phyloP scores from a whole-genome alignment of 805 yeast genomes.

The Sugiyamaella chiloensis region DNA sequence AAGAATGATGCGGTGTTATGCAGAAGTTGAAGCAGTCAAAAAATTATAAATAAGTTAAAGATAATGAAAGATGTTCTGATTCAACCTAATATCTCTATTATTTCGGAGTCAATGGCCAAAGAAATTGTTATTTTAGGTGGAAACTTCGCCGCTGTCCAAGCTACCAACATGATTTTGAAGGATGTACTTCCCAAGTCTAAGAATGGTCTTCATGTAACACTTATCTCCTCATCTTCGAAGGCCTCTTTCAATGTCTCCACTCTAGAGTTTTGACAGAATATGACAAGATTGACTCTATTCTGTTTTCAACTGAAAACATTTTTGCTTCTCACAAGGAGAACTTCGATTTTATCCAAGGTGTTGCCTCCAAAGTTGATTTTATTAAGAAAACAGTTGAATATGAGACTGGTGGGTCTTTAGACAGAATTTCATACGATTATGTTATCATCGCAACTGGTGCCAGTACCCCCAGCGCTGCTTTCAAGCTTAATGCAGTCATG shows the following conservation, averaged over 20 bases:
- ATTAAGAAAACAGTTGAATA: constrained; percentile 5
- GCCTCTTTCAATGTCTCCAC: constrained; percentile 17
- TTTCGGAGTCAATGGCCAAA: constrained; percentile 4
- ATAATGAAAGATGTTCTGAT: no score
- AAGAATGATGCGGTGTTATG: no score
- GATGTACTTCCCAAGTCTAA: constrained; percentile 7
- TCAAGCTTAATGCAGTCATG: constrained; percentile 14
- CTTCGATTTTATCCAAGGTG: constrained; percentile 17
- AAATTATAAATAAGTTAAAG: no score
- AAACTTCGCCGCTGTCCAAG: constrained; percentile 13
- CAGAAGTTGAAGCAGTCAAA: no score
- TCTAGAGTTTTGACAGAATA: constrained; percentile 20
- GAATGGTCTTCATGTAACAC: constrained; percentile 10
- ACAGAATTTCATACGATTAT: constrained; percentile 14
- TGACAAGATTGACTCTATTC: constrained; percentile 4
- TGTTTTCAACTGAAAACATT: constrained; percentile 1
- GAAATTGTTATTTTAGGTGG: constrained; percentile 18
- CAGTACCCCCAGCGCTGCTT: constrained; percentile 11
- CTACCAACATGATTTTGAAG: constrained; percentile 6
- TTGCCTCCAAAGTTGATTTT: constrained; percentile 14
- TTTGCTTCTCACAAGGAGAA: constrained; percentile 3
- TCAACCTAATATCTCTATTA: no score
- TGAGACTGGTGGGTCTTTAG: not conserved
- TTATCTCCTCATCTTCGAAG: constrained; percentile 17
- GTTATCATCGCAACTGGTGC: constrained; percentile 24